Percentiles rank a stretch among this genome's conserved stretches.
phyloP scores from a whole-genome alignment of 805 yeast genomes.

The Martiniozyma abietophila region DNA sequence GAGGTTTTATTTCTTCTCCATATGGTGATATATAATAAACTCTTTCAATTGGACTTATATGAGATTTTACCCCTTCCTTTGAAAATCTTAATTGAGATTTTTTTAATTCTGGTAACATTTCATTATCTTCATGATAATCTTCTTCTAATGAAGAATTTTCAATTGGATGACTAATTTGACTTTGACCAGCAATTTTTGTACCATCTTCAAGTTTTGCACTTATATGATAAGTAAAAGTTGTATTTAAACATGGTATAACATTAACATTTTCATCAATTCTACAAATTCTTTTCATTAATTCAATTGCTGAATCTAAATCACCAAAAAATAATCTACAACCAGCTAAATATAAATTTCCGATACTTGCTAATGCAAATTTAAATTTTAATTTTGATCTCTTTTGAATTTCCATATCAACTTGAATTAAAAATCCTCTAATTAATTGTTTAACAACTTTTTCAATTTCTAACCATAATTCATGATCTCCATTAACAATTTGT shows the following conservation, averaged over 20 bases:
- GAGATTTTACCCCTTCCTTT: slow-evolving; percentile 48
- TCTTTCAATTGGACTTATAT: slow-evolving; percentile 65
- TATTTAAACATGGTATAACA: slow-evolving; percentile 75
- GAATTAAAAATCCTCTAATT: slow-evolving; percentile 66
- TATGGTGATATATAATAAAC: slow-evolving; percentile 78
- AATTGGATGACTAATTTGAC: slow-evolving; percentile 87
- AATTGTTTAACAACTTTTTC: slow-evolving; percentile 59
- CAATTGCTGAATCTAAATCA: slow-evolving; percentile 76
- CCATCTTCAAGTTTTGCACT: slow-evolving; percentile 69
- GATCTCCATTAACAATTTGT: slow-evolving; percentile 69
- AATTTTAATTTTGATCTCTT: slow-evolving; percentile 62
- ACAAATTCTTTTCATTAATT: slow-evolving; percentile 48
- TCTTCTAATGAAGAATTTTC: no score
- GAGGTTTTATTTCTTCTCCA: slow-evolving; percentile 78
- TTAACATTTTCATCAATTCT: slow-evolving; percentile 42
- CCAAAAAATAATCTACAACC: slow-evolving; percentile 80
- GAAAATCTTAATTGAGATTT: slow-evolving; percentile 68
- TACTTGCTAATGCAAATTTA: slow-evolving; percentile 65
- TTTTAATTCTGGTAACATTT: slow-evolving; percentile 69
- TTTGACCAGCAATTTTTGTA: slow-evolving; percentile 74
- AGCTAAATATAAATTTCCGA: slow-evolving; percentile 77
- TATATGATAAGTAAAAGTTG: slow-evolving; percentile 80
- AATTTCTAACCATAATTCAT: slow-evolving; percentile 54
- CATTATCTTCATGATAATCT: no score
- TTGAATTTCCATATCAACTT: slow-evolving; percentile 67